Percentiles rank a stretch among this genome's conserved stretches.
Evolutionary conservation across 2,329 filamentous ascomycete genomes (phyloP).

Genomic region (Emergomyces pasteurianus): DNA sequence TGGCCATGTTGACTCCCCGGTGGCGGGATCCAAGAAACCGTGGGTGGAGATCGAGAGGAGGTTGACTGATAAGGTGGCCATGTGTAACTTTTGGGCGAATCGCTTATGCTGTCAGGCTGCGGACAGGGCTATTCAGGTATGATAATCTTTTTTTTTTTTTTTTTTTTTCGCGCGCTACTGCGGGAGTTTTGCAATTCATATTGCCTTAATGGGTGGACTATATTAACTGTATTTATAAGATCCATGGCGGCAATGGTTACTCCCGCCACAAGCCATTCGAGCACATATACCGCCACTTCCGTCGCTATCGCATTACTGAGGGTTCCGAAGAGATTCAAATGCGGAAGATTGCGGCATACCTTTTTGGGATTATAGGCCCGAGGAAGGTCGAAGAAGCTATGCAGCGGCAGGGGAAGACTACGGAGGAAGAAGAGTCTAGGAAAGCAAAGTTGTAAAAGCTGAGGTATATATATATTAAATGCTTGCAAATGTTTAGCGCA

Average conservation of each 20-base stretch:
- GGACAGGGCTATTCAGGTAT: slow-evolving; percentile 48
- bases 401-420: slow-evolving; percentile 6
- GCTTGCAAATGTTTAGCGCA: no score
- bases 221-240: slow-evolving; percentile 8
- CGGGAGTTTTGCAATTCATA: not conserved
- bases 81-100: slow-evolving; percentile 57
- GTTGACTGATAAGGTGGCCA: slow-evolving; percentile 50
- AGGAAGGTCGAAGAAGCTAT: slow-evolving; percentile 7
- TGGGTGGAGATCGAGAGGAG: slow-evolving; percentile 45
- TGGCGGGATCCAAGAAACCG: slow-evolving; percentile 17
- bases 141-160: slow-evolving; percentile 3
- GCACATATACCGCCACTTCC: slow-evolving; percentile 54
- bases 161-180: not conserved
- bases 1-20: slow-evolving; percentile 7
- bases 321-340: slow-evolving; percentile 56
- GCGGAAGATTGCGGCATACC: slow-evolving; percentile 49
- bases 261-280: slow-evolving; percentile 49
- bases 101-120: slow-evolving; percentile 48
- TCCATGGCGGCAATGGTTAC: slow-evolving; percentile 49
- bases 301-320: slow-evolving; percentile 52
- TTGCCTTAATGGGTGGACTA: not conserved
- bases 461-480: not conserved
- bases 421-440: slow-evolving; percentile 8
- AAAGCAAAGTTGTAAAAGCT: slow-evolving; percentile 7
- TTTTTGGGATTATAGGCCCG: slow-evolving; percentile 37